Evolutionary conservation across 371 early-diverging fungal genomes (phyloP), one percentile per base, ranked within the genome.

Genomic region (Apophysomyces elegans): DNA sequence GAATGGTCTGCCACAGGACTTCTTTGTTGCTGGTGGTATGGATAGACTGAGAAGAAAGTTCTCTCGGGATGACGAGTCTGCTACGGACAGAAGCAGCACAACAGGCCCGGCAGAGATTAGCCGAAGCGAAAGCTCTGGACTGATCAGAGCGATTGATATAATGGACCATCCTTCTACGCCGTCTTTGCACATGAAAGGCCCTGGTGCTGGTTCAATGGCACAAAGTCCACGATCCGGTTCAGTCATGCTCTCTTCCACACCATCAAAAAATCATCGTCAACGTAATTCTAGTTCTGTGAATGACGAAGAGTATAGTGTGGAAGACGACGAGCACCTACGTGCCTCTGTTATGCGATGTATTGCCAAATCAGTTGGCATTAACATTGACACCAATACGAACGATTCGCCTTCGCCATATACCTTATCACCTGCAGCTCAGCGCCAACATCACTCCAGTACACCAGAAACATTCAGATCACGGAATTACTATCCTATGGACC

Each of bases 261-360:
- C 63, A 2, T 63, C 59, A 16, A 54, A 71, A 72, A 54, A 71
- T 66, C 35, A 75, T 74, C 62, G 71, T 62, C 70, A 76, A 63
- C 60, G 74, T 67, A 11, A 45, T 70, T 37, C 46, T 16, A 59
- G 68, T 8, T 50, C 54, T 50, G 45, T 9, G 44, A 59, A 37
- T 16, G 41, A 71, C 12, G 77, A 74, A 9, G 89, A 89, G 56
- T 80, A 79, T 61, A 83, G 77, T 62, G 76, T 84, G n/a, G 86
- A 89, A 44, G 90, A 90, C 60, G 90, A 90, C 59, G 79, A 70
- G 47, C 80, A 87, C 59, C 65, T 90, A 37, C 77, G 87, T 8
- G 84, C 87, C 36, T 80, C 89, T 4, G 86, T 93, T 6, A 85
- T 90, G 73, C 83, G 75, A 12, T 89, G 91, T 66, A 77, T 93